These are phyloP conservation scores for Trametes punicea DNA, from an alignment of 768 basidiomycete species.

Conservation along the genomic window DNA sequence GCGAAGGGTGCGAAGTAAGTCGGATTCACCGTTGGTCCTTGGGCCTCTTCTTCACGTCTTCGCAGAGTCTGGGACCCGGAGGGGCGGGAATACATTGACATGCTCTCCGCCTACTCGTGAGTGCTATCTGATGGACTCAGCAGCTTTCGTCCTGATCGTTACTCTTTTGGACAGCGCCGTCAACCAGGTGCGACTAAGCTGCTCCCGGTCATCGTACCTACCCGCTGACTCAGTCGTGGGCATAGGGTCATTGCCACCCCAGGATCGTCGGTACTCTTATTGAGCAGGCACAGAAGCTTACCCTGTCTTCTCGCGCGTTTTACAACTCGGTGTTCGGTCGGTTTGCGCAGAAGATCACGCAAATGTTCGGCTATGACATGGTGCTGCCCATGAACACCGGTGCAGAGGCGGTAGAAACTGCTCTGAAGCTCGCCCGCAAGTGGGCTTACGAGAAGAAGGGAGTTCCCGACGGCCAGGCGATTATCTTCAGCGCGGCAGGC, in stretches of 20 bases:
- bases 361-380: conserved; percentile 90
- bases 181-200: conserved; percentile 61
- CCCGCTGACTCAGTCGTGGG: not conserved
- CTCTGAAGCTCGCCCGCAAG: conserved; percentile 93
- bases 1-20: conserved; percentile 88
- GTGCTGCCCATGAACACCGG: conserved; percentile 99
- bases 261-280: conserved; percentile 77
- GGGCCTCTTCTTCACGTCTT: conserved; percentile 18
- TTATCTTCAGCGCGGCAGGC: conserved; percentile 79
- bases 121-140: conserved; percentile 29
- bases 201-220: not conserved
- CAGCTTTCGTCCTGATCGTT: not conserved
- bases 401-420: conserved; percentile 96
- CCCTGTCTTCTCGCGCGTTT: conserved; percentile 94
- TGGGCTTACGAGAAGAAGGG: conserved; percentile 94
- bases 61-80: conserved; percentile 90
- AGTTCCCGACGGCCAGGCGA: conserved; percentile 75
- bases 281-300: conserved; percentile 84
- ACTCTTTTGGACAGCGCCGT: conserved; percentile 54
- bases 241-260: conserved; percentile 87
- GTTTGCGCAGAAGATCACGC: conserved; percentile 84
- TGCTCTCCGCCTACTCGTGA: conserved; percentile 96
- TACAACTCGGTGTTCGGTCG: conserved; percentile 88
- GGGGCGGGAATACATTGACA: conserved; percentile 95
- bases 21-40: conserved; percentile 33